Base-by-base conservation (phyloP, 169 alveolate genomes). In the Plasmodium vivax region DNA sequence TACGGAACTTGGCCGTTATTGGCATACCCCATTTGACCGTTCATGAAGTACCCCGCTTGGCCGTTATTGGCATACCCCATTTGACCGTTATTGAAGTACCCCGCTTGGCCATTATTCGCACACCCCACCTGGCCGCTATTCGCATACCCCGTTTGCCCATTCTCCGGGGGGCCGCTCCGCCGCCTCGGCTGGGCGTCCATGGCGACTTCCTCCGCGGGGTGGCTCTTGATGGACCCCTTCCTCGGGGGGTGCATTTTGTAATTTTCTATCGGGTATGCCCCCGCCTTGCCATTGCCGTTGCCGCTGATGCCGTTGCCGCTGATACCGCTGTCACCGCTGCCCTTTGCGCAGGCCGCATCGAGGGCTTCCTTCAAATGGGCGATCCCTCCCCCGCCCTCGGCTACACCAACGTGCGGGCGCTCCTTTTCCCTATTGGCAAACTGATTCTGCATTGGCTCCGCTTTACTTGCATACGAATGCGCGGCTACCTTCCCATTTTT, bases 171-270 rank as follows among this genome's bases (percentile, higher is more conserved):
- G 32, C 32, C 79, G 14, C 27, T 51, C 30, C 0, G n/a, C 23
- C 16, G 32, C 71, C 27, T 23, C 7, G 12, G 1, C 19, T 30
- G 56, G n/a, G 47, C 3, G 14, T 36, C 38, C 68, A 81, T 5
- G 32, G 54, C 36, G 51, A 36, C 27, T 6, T 45, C 81, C 34
- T 72, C 79, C 36, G 34, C 30, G 4, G 14, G 30, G 27, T 30
- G n/a, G 47, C 19, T 84, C 71, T 41, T 84, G 36, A 41, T 32
- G 5, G 71, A 16, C n/a, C 68, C 68, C 71, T 87, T 84, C 72
- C 82, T 87, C 5, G 87, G 87, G 36, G 85, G 85, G 6, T 56
- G 30, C 73, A 75, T 87, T 54, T 87, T 77, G 16, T 77, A 36
- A 51, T 88, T 77, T 79, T 56, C 41, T 30, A 38, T 43, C 7